These are phyloP conservation scores for Scolecobasidium constrictum DNA, from an alignment of 2,329 filamentous ascomycete genomes.

Conservation along the genomic window DNA sequence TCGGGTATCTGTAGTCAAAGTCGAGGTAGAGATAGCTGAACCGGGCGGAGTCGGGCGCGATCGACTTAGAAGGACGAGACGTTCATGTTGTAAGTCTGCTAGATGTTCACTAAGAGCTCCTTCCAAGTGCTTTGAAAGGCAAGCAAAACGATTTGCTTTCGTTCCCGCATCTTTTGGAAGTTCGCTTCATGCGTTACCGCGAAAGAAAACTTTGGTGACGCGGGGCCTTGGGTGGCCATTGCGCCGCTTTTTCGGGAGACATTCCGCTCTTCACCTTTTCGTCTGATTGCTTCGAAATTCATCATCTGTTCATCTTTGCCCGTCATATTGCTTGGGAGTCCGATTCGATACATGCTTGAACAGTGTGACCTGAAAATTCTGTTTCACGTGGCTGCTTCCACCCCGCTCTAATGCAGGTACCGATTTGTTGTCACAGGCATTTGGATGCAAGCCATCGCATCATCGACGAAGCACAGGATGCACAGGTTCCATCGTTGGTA, in stretches of 20 bases:
- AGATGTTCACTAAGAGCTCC: neutral
- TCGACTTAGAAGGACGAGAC: neutral
- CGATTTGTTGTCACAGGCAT: neutral
- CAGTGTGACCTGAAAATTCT: slow-evolving; percentile 1
- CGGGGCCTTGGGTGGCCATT: no score
- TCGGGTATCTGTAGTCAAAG: neutral
- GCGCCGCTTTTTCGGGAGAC: no score
- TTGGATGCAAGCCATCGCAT: neutral
- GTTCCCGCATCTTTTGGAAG: neutral
- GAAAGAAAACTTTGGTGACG: no score
- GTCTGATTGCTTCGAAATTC: no score
- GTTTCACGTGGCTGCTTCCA: neutral
- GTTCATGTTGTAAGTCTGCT: neutral
- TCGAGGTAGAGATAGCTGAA: no score
- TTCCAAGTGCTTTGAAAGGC: neutral
- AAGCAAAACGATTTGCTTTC: neutral
- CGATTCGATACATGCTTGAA: no score
- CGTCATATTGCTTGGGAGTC: no score
- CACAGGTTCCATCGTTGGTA: no score
- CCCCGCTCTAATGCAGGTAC: neutral
- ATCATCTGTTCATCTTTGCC: no score
- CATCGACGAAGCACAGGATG: no score
- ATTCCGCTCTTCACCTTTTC: no score
- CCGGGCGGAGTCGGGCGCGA: neutral
- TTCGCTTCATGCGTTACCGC: no score